These are phyloP conservation scores for Tubosaeta brunneosetosa DNA, from an alignment of 768 basidiomycete genomes.

Conservation along the genomic window DNA sequence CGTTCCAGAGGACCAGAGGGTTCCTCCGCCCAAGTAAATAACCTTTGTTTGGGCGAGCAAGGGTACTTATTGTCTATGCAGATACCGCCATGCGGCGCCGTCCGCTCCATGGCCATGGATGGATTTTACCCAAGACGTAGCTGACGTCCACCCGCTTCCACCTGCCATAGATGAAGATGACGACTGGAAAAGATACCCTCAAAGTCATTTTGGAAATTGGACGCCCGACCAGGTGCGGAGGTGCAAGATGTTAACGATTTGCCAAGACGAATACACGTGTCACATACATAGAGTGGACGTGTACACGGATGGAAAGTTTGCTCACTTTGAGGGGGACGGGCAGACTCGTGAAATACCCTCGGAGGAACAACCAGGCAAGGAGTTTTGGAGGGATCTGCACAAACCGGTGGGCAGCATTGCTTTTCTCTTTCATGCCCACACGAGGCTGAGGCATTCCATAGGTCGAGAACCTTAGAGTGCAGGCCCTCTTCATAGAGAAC, in stretches of 20 bases:
- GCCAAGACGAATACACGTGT: slow-evolving; percentile 9
- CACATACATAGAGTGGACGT: slow-evolving; percentile 23
- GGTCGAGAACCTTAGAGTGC: slow-evolving; percentile 25
- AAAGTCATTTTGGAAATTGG: slow-evolving; percentile 55
- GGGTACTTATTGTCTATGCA: slow-evolving; percentile 19
- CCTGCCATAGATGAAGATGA: background rate
- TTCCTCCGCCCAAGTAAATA: slow-evolving; percentile 24
- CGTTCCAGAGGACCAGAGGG: slow-evolving; percentile 4
- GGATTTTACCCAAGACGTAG: slow-evolving; percentile 28
- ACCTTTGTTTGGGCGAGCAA: background rate
- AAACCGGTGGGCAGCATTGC: slow-evolving; percentile 16
- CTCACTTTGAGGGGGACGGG: slow-evolving; percentile 1
- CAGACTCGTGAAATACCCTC: slow-evolving; percentile 13
- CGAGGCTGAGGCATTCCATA: slow-evolving; percentile 7
- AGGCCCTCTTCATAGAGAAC: slow-evolving; percentile 36
- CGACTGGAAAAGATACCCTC: slow-evolving; percentile 41
- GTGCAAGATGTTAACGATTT: slow-evolving; percentile 31
- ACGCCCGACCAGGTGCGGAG: slow-evolving; percentile 38
- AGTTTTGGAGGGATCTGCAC: slow-evolving; percentile 30
- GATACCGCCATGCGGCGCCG: slow-evolving; percentile 36
- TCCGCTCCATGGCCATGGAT: slow-evolving; percentile 43
- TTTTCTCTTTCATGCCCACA: background rate
- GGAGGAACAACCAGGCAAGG: slow-evolving; percentile 2
- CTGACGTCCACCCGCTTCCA: slow-evolving; percentile 8
- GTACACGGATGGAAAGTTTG: slow-evolving; percentile 11